These are phyloP conservation scores for Clitocybe nebularis DNA, from an alignment of 1,284 basidiomycete species.

Conservation along the genomic window DNA sequence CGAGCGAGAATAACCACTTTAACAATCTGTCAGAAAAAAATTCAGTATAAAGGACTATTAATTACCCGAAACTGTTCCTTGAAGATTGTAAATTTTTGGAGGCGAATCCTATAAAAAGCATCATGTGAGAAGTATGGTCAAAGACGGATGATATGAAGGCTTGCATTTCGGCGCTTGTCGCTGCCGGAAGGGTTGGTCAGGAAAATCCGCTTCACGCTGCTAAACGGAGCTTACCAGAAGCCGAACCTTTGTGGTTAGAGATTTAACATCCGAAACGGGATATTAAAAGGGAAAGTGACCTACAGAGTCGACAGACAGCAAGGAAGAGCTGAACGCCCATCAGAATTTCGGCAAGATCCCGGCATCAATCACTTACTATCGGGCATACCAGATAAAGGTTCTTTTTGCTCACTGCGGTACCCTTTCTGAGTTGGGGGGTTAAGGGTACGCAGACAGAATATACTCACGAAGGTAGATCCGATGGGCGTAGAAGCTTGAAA, in stretches of 20 bases:
- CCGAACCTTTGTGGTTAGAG: slow-evolving; percentile 13
- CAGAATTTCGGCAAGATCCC: background rate
- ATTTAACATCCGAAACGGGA: too few relatives aligned
- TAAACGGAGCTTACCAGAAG: slow-evolving; percentile 7
- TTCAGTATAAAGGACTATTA: slow-evolving; percentile 5
- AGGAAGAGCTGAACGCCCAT: slow-evolving; percentile 13
- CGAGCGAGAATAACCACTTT: slow-evolving; percentile 48
- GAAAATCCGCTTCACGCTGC: too few relatives aligned
- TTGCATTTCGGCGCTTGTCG: slow-evolving; percentile 31
- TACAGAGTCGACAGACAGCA: slow-evolving; percentile 16
- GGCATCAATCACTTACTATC: slow-evolving; percentile 20
- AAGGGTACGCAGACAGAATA: background rate
- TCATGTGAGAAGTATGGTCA: background rate
- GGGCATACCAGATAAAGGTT: slow-evolving; percentile 24
- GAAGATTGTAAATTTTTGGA: slow-evolving; percentile 25
- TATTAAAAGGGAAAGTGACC: background rate
- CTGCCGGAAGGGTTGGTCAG: too few relatives aligned
- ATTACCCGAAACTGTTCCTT: slow-evolving; percentile 21
- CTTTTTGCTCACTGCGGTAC: slow-evolving; percentile 25
- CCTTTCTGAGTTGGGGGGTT: slow-evolving; percentile 13
- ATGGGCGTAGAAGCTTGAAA: slow-evolving; percentile 22
- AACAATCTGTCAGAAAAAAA: slow-evolving; percentile 2
- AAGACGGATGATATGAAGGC: slow-evolving; percentile 7
- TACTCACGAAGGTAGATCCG: slow-evolving; percentile 19
- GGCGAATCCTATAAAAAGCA: slow-evolving; percentile 23